These are phyloP conservation scores for Bromus sterilis DNA, from an alignment of 176 grass and related monocot species.

Conservation along the genomic window DNA sequence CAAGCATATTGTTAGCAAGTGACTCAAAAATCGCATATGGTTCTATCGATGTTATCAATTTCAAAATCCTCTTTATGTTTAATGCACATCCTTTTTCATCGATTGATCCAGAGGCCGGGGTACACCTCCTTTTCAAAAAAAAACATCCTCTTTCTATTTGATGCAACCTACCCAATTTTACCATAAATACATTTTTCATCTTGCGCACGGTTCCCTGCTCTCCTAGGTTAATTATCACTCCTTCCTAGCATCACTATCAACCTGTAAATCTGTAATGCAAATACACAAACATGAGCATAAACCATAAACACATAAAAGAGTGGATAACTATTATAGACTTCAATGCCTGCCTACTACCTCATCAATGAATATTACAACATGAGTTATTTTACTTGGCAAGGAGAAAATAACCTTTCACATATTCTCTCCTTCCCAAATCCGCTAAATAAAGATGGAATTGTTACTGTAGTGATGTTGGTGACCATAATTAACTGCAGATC, in stretches of 20 bases:
- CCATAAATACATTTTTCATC: conserved; percentile 99
- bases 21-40: conserved; percentile 49
- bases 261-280: conserved; percentile 61
- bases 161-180: conserved; percentile 84
- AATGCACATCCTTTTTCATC: too few relatives aligned
- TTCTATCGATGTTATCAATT: conserved; percentile 86
- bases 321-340: not conserved
- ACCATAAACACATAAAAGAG: not conserved
- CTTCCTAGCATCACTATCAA: conserved; percentile 93
- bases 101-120: too few relatives aligned
- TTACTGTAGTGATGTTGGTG: too few relatives aligned
- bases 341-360: conserved; percentile 47
- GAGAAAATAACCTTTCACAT: conserved; percentile 90
- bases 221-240: conserved; percentile 88
- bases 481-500: too few relatives aligned
- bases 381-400: conserved; percentile 85
- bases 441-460: conserved; percentile 45
- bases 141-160: conserved; percentile 81
- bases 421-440: conserved; percentile 96
- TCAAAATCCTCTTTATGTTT: conserved; percentile 88
- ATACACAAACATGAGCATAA: not conserved
- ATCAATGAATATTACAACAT: conserved; percentile 90
- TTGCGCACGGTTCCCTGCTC: conserved; percentile 95
- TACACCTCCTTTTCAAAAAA: too few relatives aligned
- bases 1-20: conserved; percentile 78